Evolutionary conservation across 73 alveolate species (phyloP).

Genomic region (Symbiodinium pilosum): DNA sequence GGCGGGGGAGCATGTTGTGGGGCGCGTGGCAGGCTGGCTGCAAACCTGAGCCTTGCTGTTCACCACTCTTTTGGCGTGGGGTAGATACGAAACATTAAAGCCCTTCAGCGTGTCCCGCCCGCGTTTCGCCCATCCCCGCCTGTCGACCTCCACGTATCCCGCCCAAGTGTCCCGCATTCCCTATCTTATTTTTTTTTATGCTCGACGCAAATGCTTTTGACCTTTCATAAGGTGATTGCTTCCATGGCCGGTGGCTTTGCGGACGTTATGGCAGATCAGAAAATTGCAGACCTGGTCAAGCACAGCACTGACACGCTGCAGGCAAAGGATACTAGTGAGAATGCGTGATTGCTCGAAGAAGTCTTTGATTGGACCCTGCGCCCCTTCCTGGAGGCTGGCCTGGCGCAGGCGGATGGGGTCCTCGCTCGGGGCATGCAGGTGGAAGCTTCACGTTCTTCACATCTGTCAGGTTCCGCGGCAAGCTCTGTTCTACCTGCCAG

Average conservation of each 20-base stretch:
- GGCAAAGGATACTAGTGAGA: not conserved
- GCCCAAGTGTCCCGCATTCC: not conserved
- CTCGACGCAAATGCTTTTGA: not conserved
- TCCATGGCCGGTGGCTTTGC: constrained; percentile 77
- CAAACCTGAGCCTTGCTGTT: not conserved
- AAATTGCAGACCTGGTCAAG: constrained; percentile 79
- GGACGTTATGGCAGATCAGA: constrained; percentile 18
- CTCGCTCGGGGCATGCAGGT: constrained; percentile 80
- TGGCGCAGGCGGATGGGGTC: constrained; percentile 76
- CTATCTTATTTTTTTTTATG: too few species aligned
- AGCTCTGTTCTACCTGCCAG: not conserved
- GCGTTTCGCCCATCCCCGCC: too few species aligned
- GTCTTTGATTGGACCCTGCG: not conserved
- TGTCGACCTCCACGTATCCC: too few species aligned
- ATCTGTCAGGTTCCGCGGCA: too few species aligned
- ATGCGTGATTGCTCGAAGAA: not conserved
- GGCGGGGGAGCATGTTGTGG: not conserved
- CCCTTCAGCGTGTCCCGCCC: too few species aligned
- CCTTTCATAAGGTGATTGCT: not conserved
- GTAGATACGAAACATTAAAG: too few species aligned
- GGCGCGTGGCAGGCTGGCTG: not conserved
- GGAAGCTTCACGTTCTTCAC: too few species aligned
- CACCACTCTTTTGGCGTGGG: too few species aligned
- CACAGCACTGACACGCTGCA: constrained; percentile 92
- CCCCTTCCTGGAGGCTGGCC: constrained; percentile 12